Base-by-base conservation (phyloP, 805 yeast species). In the Kockiozyma suomiensis region DNA sequence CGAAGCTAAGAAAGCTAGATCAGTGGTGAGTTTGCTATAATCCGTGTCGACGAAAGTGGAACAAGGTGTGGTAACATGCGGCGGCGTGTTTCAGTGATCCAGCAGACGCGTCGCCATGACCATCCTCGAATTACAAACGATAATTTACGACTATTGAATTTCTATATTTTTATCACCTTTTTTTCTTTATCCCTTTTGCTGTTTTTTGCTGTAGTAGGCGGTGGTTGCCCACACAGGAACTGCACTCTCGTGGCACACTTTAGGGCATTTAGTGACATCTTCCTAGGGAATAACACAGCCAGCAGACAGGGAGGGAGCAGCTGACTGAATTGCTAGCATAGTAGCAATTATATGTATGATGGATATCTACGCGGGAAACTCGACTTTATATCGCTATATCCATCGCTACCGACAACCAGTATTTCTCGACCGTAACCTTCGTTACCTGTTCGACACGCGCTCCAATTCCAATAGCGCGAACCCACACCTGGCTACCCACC, bases 291-390 rank as follows among this genome's bases (percentile, higher is more conserved):
- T 30, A 30, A 7, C 33, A 30, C 33, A 30, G 10, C 33, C 10
- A 10, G 33, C 33, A 30, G 10, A 10, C 33, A 10, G 10, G 33
- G 10, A 7, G 10, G 33, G 10, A 7, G 10, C 33, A 10, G 33
- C 6, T 7, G 33, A 30, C 33, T 30, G 33, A 10, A 12, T 30
- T 26, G 8, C n/a, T 8, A 4, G 15, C 33, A 15, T 8, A 49
- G 28, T 37, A 25, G 42, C 19, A 23, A 10, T 7, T 5, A 13
- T 30, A 30, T 30, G 10, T 30, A n/a, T 10, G 19, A 54, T 61
- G 63, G 65, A 61, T 26, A 28, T 43, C 30, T 61, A 61, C 49
- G 57, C 63, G 32, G 65, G 65, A 6, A 61, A 61, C 45, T 37
- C 59, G 12, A 43, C 65, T 19, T 52, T 61, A 7, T 61, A 61